Conservation (phyloP, 176 grass and related monocot species). For the Ampelocalamus luodianensis region DNA sequence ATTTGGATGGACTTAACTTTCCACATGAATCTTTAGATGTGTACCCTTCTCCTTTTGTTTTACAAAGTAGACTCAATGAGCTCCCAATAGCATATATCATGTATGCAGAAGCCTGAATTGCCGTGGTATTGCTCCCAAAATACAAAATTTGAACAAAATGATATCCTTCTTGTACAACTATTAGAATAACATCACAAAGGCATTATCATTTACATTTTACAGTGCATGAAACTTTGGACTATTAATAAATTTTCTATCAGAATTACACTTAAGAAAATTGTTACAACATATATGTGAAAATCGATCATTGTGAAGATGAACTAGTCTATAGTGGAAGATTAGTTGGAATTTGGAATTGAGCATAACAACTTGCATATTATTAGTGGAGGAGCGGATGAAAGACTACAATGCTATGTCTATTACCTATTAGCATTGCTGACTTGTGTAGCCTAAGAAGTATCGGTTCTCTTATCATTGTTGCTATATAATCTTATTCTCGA, state of each 20-base stretch:
- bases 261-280: neutral
- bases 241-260: neutral
- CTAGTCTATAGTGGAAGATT: conserved; percentile 16
- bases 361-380: too few relatives aligned
- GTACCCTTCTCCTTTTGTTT: neutral
- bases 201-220: neutral
- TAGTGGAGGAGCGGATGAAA: too few relatives aligned
- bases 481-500: too few relatives aligned
- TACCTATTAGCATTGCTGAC: too few relatives aligned
- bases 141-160: neutral
- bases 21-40: neutral
- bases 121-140: neutral
- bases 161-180: conserved; percentile 16
- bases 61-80: conserved; percentile 18
- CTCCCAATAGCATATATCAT: conserved; percentile 8
- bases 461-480: too few relatives aligned
- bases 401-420: too few relatives aligned
- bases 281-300: neutral
- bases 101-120: neutral
- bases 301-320: neutral
- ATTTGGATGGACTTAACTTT: conserved; percentile 17
- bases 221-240: neutral
- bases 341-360: too few relatives aligned
- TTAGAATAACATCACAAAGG: neutral
- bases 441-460: too few relatives aligned